Evolutionary conservation across 2,329 filamentous ascomycete species (phyloP).

Genomic region (Colletotrichum noveboracense): DNA sequence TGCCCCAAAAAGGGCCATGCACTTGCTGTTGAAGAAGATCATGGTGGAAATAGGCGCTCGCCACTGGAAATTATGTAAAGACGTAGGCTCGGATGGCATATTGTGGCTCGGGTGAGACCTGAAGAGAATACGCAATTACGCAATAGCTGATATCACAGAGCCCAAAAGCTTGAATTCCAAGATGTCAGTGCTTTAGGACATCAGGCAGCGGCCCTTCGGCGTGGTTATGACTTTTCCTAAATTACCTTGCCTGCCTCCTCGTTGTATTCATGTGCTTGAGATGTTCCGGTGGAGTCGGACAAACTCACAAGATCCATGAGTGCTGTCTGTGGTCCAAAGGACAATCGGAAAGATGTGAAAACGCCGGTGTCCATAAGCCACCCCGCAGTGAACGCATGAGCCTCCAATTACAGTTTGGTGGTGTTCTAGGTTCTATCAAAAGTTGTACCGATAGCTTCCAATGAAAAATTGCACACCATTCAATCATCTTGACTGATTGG

Average conservation of each 20-base stretch:
- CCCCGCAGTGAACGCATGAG: not conserved
- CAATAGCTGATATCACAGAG: not conserved
- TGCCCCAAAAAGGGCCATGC: not conserved
- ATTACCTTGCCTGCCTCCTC: not conserved
- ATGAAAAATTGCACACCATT: not conserved
- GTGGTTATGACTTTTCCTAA: not conserved
- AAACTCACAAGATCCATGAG: not conserved
- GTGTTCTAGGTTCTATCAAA: not conserved
- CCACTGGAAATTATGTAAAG: not conserved
- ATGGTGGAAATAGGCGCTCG: not conserved
- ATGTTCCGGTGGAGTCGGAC: not conserved
- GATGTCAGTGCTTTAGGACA: not conserved
- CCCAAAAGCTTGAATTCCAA: not conserved
- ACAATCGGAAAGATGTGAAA: not conserved
- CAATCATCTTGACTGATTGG: not conserved
- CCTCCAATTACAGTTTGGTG: not conserved
- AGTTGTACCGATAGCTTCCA: not conserved
- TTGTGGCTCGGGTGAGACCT: accelerated
- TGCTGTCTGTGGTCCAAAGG: not conserved
- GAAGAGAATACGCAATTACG: not conserved
- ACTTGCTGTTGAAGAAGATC: not conserved
- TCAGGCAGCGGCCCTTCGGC: not conserved
- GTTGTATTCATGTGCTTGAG: not conserved
- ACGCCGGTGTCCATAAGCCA: not conserved
- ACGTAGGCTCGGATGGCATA: not conserved